These are phyloP conservation scores for Paracoccidioides lutzii DNA, from an alignment of 2,329 filamentous ascomycete genomes.

Conservation along the genomic window DNA sequence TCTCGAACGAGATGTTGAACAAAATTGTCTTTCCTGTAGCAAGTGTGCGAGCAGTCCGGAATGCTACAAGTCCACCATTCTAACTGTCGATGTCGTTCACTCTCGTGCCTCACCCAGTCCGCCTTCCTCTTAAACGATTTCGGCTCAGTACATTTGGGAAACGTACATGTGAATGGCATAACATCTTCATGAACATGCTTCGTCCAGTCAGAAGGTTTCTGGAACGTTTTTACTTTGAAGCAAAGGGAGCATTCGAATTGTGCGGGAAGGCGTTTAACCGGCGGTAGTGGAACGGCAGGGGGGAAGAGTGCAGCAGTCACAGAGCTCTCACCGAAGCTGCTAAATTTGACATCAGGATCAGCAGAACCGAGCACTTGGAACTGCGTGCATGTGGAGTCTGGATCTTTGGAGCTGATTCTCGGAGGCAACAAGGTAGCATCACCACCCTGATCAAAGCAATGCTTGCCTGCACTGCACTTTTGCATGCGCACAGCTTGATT, in stretches of 20 bases:
- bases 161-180: constrained; percentile 86
- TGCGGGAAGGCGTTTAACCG: constrained; percentile 61
- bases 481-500: constrained; percentile 43
- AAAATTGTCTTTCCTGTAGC: constrained; percentile 84
- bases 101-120: constrained; percentile 91
- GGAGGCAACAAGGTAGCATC: constrained; percentile 48
- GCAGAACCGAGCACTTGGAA: constrained; percentile 45
- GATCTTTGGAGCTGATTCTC: constrained; percentile 39
- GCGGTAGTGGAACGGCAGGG: constrained; percentile 66
- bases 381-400: constrained; percentile 43
- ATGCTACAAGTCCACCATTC: constrained; percentile 85
- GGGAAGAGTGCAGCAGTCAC: constrained; percentile 66
- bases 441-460: constrained; percentile 58
- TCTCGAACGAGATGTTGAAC: constrained; percentile 83
- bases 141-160: constrained; percentile 65
- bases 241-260: constrained; percentile 85
- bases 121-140: constrained; percentile 94
- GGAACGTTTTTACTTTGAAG: constrained; percentile 71
- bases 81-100: constrained; percentile 75
- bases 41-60: constrained; percentile 66
- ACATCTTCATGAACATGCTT: constrained; percentile 93
- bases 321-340: constrained; percentile 52
- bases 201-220: constrained; percentile 91
- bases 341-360: constrained; percentile 51
- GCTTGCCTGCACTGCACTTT: constrained; percentile 47